Percentiles rank a stretch among this genome's conserved stretches.
Conservation (phyloP, 768 basidiomycete species). For the Rhodotorula babjevae region DNA sequence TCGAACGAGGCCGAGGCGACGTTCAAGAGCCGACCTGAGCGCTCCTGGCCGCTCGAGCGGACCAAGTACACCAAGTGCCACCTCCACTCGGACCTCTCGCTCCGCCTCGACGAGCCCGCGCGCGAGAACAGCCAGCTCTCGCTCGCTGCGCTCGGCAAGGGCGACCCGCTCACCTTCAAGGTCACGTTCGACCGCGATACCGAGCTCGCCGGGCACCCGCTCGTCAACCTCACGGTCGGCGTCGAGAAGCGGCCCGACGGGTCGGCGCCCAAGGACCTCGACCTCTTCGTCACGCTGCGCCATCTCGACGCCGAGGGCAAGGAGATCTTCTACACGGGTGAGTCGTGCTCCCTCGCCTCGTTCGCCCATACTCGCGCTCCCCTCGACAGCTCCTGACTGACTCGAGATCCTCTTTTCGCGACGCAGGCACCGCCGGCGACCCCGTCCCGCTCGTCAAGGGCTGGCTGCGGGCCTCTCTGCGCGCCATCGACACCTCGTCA, state of each 20-base stretch:
- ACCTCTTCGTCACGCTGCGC: constrained; percentile 40
- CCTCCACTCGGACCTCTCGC: constrained; percentile 16
- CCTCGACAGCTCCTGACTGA: no score
- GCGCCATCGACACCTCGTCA: constrained; percentile 36
- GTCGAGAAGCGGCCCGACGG: constrained; percentile 14
- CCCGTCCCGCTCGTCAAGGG: constrained; percentile 41
- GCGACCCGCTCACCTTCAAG: constrained; percentile 26
- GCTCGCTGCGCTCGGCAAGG: constrained; percentile 32
- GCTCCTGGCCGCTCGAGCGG: constrained; percentile 39
- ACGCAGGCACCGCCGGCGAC: constrained; percentile 38
- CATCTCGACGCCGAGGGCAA: constrained; percentile 38
- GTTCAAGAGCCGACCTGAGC: constrained; percentile 36
- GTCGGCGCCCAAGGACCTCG: constrained; percentile 40
- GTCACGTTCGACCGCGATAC: constrained; percentile 36
- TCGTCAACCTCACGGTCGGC: constrained; percentile 36
- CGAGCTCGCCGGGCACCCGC: constrained; percentile 41
- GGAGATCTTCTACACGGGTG: constrained; percentile 40
- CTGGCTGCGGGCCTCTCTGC: constrained; percentile 42
- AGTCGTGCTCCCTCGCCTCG: neutral
- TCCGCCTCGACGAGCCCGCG: neutral
- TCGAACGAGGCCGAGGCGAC: constrained; percentile 41
- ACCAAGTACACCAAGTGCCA: constrained; percentile 35
- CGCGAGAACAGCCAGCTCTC: constrained; percentile 8
- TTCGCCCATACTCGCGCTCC: neutral
- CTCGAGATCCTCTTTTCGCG: neutral